Evolutionary conservation across 257 asterid species (phyloP).

Genomic region (Thymus mandschuricus): DNA sequence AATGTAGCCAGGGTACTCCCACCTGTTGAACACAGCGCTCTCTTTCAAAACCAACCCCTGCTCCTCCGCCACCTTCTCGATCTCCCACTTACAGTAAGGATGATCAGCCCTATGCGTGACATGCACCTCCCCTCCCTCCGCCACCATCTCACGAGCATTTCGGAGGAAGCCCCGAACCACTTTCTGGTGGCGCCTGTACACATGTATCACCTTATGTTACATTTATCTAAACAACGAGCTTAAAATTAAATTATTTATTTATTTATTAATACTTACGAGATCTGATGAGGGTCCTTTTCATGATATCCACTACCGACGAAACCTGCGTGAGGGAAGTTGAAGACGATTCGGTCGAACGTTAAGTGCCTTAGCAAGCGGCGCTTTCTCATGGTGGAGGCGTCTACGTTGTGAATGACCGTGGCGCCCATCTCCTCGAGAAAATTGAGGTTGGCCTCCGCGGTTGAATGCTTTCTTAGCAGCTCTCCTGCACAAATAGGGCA

Average conservation of each 20-base stretch:
- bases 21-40: background rate
- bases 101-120: slow-evolving; percentile 37
- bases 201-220: too few relatives aligned
- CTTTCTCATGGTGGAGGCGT: slow-evolving; percentile 31
- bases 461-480: background rate
- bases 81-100: slow-evolving; percentile 37
- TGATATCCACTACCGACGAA: background rate
- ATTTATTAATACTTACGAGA: background rate
- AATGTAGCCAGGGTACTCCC: slow-evolving; percentile 37
- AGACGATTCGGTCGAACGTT: slow-evolving; percentile 43
- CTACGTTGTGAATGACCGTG: slow-evolving; percentile 35
- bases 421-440: slow-evolving; percentile 31
- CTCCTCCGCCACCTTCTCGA: slow-evolving; percentile 30
- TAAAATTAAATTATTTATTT: too few relatives aligned
- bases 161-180: slow-evolving; percentile 39
- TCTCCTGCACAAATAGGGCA: too few relatives aligned
- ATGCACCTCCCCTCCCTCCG: slow-evolving; percentile 37
- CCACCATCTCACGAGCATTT: slow-evolving; percentile 31
- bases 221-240: too few relatives aligned
- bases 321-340: slow-evolving; percentile 50
- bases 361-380: background rate
- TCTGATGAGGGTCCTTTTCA: background rate
- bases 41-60: slow-evolving; percentile 31
- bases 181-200: slow-evolving; percentile 26
- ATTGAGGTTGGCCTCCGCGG: too few relatives aligned